Evolutionary conservation across 1,284 basidiomycete genomes (phyloP).

Genomic region (Amylostereum areolatum): DNA sequence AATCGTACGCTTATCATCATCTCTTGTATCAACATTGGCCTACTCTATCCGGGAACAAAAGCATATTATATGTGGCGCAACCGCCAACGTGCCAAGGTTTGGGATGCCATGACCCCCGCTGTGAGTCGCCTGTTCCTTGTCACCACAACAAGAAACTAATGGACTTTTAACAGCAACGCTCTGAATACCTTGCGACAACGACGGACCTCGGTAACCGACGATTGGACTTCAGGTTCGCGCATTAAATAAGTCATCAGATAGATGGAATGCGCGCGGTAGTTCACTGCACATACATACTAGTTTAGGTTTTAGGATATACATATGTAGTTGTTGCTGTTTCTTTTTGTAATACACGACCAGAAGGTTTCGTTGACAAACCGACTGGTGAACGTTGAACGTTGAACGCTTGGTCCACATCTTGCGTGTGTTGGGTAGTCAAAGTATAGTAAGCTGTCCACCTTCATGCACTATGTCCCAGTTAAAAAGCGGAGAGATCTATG

Average conservation of each 20-base stretch:
- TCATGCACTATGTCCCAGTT: too few relatives aligned
- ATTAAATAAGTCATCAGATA: constrained; percentile 17
- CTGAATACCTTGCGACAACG: constrained; percentile 36
- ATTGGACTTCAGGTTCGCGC: constrained; percentile 40
- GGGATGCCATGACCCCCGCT: constrained; percentile 46
- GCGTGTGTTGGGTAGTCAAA: too few relatives aligned
- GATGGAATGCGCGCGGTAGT: too few relatives aligned
- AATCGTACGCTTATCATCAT: constrained; percentile 42
- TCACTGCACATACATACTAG: too few relatives aligned
- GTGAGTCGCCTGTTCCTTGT: constrained; percentile 20
- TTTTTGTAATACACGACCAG: too few relatives aligned
- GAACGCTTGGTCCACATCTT: too few relatives aligned
- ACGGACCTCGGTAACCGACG: constrained; percentile 34
- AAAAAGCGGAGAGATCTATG: too few relatives aligned
- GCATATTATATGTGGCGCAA: constrained; percentile 49
- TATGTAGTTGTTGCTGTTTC: too few relatives aligned
- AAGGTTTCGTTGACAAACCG: too few relatives aligned
- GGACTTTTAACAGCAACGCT: constrained; percentile 28
- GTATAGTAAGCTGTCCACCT: too few relatives aligned
- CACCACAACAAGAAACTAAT: neutral
- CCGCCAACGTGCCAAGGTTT: constrained; percentile 37
- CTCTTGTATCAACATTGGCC: constrained; percentile 36
- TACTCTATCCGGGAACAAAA: constrained; percentile 47
- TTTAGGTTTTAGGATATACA: too few relatives aligned
- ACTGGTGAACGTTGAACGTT: too few relatives aligned